phyloP scores from a whole-genome alignment of 805 yeast species.

The Suhomyces prunicola region DNA sequence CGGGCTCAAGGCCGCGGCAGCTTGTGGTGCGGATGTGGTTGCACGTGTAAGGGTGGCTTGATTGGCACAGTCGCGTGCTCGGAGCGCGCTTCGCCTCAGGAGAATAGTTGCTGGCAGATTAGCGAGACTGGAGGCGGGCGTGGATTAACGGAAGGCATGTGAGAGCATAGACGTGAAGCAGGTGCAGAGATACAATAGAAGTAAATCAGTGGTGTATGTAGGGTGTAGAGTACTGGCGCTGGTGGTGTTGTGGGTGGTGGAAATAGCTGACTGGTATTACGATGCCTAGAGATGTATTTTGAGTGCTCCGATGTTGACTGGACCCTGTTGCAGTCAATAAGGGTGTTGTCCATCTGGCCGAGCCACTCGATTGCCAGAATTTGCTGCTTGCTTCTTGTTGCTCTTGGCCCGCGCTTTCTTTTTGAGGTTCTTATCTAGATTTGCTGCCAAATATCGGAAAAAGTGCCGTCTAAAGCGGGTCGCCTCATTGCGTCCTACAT shows the following conservation, averaged over 20 bases:
- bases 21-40: background rate
- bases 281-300: no score
- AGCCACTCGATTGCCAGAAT: background rate
- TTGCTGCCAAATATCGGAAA: background rate
- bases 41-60: background rate
- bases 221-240: no score
- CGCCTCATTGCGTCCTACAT: no score
- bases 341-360: no score
- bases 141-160: background rate
- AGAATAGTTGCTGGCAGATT: background rate
- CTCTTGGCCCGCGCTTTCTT: background rate
- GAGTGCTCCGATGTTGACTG: no score
- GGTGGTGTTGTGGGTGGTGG: no score
- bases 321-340: no score
- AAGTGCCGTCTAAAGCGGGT: no score
- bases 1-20: background rate
- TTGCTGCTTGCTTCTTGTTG: background rate
- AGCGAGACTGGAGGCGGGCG: constrained; percentile 1
- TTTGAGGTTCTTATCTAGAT: background rate
- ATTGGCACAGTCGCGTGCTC: background rate
- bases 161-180: background rate
- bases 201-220: no score
- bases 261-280: no score
- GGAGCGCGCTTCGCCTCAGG: background rate
- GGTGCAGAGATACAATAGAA: background rate